A percentile compares a stretch with the other conserved stretches of the same genome.
Evolutionary conservation across 208 protist species (phyloP).

Genomic region (Crithidia sp.): DNA sequence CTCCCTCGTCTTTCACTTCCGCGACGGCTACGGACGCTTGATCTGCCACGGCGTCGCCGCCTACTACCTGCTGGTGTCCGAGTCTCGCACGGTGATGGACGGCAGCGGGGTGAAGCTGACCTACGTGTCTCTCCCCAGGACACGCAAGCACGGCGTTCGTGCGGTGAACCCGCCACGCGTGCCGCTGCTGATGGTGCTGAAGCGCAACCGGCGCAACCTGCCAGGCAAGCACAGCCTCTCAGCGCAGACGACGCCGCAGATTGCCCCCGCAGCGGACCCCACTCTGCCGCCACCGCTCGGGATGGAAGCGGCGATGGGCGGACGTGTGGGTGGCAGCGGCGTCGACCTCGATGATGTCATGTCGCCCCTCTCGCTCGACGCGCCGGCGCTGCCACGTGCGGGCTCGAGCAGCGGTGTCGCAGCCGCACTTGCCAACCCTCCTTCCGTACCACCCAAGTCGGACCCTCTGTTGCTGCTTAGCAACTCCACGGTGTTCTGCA

Average conservation of each 20-base stretch:
- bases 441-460: neutral
- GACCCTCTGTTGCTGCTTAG: neutral
- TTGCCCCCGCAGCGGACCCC: slow-evolving; percentile 31
- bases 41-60: slow-evolving; percentile 86
- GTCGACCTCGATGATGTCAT: slow-evolving; percentile 27
- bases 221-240: slow-evolving; percentile 51
- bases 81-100: slow-evolving; percentile 53
- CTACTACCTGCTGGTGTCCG: slow-evolving; percentile 80
- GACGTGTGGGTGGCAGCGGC: slow-evolving; percentile 1
- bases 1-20: slow-evolving; percentile 72
- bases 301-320: neutral
- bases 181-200: slow-evolving; percentile 68
- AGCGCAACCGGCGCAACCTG: slow-evolving; percentile 52
- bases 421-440: neutral
- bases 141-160: slow-evolving; percentile 38
- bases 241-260: slow-evolving; percentile 45
- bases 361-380: slow-evolving; percentile 47
- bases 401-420: neutral
- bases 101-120: slow-evolving; percentile 68
- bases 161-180: slow-evolving; percentile 50
- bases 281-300: slow-evolving; percentile 3
- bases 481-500: slow-evolving; percentile 52
- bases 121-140: slow-evolving; percentile 68
- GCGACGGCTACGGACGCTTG: slow-evolving; percentile 86
- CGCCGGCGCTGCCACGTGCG: slow-evolving; percentile 11